Percentiles rank a stretch among this genome's conserved stretches.
Evolutionary conservation across 179 eudicot species (phyloP).

Genomic region (Sideroxylon spinosum): DNA sequence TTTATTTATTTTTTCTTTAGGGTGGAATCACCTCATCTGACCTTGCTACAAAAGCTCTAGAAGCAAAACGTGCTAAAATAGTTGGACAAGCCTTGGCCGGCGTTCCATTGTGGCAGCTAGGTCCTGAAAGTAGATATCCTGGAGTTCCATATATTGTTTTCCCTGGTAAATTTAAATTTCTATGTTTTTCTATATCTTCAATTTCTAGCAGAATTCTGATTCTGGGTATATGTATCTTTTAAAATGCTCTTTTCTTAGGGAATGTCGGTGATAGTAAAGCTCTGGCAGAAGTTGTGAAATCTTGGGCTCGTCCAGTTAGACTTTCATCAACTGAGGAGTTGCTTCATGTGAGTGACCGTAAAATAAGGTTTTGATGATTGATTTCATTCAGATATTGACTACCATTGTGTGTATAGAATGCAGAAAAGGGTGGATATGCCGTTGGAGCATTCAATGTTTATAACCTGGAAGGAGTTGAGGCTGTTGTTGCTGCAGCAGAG

Average conservation of each 20-base stretch:
- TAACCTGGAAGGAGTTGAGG: constrained; percentile 92
- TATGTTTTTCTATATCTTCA: constrained; percentile 11
- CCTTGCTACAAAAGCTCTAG: constrained; percentile 96
- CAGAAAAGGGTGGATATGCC: constrained; percentile 91
- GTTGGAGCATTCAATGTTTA: constrained; percentile 98
- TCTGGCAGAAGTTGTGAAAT: constrained; percentile 75
- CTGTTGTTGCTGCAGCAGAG: constrained; percentile 96
- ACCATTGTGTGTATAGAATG: constrained; percentile 45
- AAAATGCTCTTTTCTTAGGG: constrained; percentile 37
- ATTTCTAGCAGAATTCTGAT: constrained; percentile 14
- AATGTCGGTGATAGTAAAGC: constrained; percentile 91
- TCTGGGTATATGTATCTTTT: background rate
- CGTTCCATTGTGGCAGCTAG: constrained; percentile 95
- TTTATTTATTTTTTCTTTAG: constrained; percentile 29
- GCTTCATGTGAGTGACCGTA: constrained; percentile 51
- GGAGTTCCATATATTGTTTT: constrained; percentile 92
- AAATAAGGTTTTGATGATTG: constrained; percentile 2
- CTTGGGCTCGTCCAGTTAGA: constrained; percentile 70
- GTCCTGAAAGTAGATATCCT: constrained; percentile 86
- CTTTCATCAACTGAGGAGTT: constrained; percentile 70
- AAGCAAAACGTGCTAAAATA: constrained; percentile 74
- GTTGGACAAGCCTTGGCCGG: constrained; percentile 96
- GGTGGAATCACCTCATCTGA: constrained; percentile 99
- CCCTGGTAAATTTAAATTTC: constrained; percentile 53
- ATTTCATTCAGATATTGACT: constrained; percentile 18